Evolutionary conservation across 768 basidiomycete genomes (phyloP), one percentile per base, ranked within the genome.

Genomic region (Candolleomyces efflorescens): DNA sequence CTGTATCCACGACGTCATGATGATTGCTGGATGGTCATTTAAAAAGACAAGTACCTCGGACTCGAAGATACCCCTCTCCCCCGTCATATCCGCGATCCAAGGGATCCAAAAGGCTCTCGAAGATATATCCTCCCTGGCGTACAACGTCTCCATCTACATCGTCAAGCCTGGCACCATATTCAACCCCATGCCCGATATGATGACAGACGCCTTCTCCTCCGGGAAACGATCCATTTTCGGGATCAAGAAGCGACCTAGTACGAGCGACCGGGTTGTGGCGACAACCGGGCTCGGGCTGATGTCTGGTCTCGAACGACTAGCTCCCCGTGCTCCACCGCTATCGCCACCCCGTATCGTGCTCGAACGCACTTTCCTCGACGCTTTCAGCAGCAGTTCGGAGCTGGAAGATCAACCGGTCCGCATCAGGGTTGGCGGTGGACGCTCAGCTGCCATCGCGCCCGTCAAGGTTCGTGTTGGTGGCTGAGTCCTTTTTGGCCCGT

Each of bases 1-100:
- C 13, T 59, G 58, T 32, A 53, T 54, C 0, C 41, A 50, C 26
- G 58, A 59, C 23, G 27, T 59, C 36, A 49, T 53, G 45, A 27
- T 54, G 23, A 54, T 59, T 20, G 43, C 58, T 23, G 58, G 58
- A 9, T 59, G 58, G 58, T 45, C 58, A 12, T 59, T 59, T 45
- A 53, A 54, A 39, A 44, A 24, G 45, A 44, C n/a, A 39, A 52
- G 50, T 26, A 46, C 18, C 36, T 43, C 38, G 7, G 58, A 59
- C 10, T 10, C 24, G 17, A 47, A 41, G 5, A n/a, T 54, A 13
- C 45, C 58, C 18, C 46, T 59, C 52, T 18, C 36, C 22, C 58
- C 58, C 12, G 17, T 59, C 37, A 54, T 59, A n/a, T 4, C 15
- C 32, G 45, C 58, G 3, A 38, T 59, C 49, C 52, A 59, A 22